Percentiles rank a stretch among this genome's conserved stretches.
phyloP scores from a whole-genome alignment of 208 protist species.

The Crithidia bombi region DNA sequence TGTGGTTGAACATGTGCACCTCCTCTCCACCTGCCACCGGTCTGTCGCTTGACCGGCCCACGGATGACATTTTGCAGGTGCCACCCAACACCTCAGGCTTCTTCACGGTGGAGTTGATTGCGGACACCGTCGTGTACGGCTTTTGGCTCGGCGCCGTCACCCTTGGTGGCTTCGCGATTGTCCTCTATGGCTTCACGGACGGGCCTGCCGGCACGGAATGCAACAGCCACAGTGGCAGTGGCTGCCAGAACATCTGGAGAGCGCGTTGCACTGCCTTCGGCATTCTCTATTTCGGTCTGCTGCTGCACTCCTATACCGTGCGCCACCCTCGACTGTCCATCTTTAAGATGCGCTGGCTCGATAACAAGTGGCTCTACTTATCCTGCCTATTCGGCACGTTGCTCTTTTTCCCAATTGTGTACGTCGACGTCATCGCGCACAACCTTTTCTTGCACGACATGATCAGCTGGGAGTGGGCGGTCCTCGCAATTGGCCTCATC shows the following conservation, averaged over 20 bases:
- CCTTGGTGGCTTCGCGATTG: constrained; percentile 67
- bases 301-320: constrained; percentile 92
- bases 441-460: constrained; percentile 78
- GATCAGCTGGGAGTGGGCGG: constrained; percentile 89
- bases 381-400: constrained; percentile 54
- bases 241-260: constrained; percentile 72
- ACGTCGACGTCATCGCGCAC: constrained; percentile 72
- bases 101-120: constrained; percentile 85
- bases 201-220: constrained; percentile 66
- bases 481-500: constrained; percentile 56
- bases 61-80: constrained; percentile 77
- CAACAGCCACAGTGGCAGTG: constrained; percentile 51
- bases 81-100: constrained; percentile 78
- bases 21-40: constrained; percentile 76
- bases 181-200: constrained; percentile 68
- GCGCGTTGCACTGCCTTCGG: constrained; percentile 84
- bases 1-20: constrained; percentile 93
- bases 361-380: constrained; percentile 85
- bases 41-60: constrained; percentile 79
- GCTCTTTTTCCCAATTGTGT: constrained; percentile 81
- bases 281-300: constrained; percentile 84
- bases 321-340: constrained; percentile 77
- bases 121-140: constrained; percentile 85
- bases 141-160: constrained; percentile 74
- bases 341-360: constrained; percentile 86